A percentile compares a stretch with the other conserved stretches of the same genome.
Evolutionary conservation across 805 yeast genomes (phyloP).

Genomic region (Pichia deserticola): DNA sequence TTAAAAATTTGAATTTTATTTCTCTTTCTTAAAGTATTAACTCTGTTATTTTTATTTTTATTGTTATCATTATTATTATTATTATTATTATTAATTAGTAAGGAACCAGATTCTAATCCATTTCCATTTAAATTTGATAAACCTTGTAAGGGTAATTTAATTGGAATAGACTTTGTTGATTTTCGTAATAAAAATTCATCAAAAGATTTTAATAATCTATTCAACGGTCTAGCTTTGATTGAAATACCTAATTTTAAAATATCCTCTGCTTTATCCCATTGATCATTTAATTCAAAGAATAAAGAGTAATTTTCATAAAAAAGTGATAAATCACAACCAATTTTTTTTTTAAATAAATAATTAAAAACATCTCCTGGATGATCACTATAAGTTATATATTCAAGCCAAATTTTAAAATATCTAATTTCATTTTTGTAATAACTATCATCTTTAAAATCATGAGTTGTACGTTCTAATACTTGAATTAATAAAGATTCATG

Average conservation of each 20-base stretch:
- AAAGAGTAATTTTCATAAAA: slow-evolving; percentile 78
- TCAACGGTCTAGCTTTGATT: slow-evolving; percentile 57
- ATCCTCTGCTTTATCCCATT: slow-evolving; percentile 47
- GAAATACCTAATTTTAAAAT: slow-evolving; percentile 54
- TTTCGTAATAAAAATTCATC: slow-evolving; percentile 38
- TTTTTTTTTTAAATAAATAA: slow-evolving; percentile 61
- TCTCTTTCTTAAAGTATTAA: too few species aligned
- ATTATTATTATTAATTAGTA: not conserved
- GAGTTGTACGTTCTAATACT: slow-evolving; percentile 65
- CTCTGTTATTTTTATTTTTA: too few species aligned
- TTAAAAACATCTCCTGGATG: slow-evolving; percentile 64
- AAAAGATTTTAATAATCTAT: slow-evolving; percentile 36
- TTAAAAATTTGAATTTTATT: too few species aligned
- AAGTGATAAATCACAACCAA: slow-evolving; percentile 59
- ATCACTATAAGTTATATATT: slow-evolving; percentile 61
- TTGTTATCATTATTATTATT: not conserved
- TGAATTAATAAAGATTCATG: slow-evolving; percentile 58
- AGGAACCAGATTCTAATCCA: slow-evolving; percentile 14
- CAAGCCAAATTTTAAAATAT: slow-evolving; percentile 74
- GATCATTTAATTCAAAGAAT: slow-evolving; percentile 44
- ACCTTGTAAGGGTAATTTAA: not conserved
- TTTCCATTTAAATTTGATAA: slow-evolving; percentile 19
- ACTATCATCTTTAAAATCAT: slow-evolving; percentile 52
- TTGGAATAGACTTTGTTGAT: slow-evolving; percentile 13
- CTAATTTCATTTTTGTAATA: slow-evolving; percentile 79